Conservation (phyloP, 2,329 filamentous ascomycete species). For the Beauveria rudraprayagi region DNA sequence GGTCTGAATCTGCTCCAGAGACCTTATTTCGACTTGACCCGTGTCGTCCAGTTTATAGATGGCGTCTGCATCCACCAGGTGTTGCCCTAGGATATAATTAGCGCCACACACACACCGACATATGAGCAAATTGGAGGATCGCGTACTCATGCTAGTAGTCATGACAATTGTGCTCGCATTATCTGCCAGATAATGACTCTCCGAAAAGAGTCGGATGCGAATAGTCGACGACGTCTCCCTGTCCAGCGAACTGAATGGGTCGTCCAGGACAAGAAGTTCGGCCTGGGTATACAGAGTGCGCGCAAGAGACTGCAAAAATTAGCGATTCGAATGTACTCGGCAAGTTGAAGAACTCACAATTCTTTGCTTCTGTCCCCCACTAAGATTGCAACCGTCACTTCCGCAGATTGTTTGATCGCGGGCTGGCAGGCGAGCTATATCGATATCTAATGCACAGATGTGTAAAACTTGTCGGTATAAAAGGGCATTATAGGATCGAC, state of each 20-base stretch:
- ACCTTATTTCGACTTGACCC: not conserved
- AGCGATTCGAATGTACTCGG: not conserved
- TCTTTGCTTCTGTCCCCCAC: slow-evolving; percentile 28
- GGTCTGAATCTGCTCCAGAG: not conserved
- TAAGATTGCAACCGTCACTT: slow-evolving; percentile 25
- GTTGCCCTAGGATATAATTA: not conserved
- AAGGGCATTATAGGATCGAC: slow-evolving; percentile 21
- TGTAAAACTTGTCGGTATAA: slow-evolving; percentile 26
- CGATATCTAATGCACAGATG: slow-evolving; percentile 26
- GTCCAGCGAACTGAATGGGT: slow-evolving; percentile 13
- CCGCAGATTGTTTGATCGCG: slow-evolving; percentile 22
- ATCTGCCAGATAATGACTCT: slow-evolving; percentile 6
- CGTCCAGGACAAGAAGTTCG: slow-evolving; percentile 11
- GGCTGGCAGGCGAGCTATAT: slow-evolving; percentile 19
- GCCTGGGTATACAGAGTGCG: slow-evolving; percentile 4
- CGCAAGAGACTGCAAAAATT: not conserved
- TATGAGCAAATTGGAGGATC: not conserved
- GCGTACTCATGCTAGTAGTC: slow-evolving; percentile 4
- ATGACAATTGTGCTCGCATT: slow-evolving; percentile 10
- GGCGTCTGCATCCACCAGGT: not conserved
- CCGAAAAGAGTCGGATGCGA: slow-evolving; percentile 1
- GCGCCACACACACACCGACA: not conserved
- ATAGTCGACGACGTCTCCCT: slow-evolving; percentile 2
- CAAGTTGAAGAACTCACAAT: slow-evolving; percentile 17
- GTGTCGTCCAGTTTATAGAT: not conserved